A percentile compares a stretch with the other conserved stretches of the same genome.
These are phyloP conservation scores for Hericium erinaceus DNA, from an alignment of 768 basidiomycete species.

Conservation along the genomic window DNA sequence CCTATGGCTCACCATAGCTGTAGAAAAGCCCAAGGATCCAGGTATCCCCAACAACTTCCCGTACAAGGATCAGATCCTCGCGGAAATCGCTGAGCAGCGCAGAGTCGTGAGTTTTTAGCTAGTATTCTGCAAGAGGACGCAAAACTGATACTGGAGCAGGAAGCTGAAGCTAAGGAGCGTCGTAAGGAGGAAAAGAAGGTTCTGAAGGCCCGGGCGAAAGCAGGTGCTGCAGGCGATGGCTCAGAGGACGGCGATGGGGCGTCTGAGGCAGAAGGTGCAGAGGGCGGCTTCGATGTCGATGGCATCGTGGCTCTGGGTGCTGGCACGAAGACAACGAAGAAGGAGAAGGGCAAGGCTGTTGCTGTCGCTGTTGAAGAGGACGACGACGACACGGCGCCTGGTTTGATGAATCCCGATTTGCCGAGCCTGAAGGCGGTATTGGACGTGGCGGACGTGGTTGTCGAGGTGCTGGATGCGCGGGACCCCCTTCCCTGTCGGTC, in stretches of 20 bases:
- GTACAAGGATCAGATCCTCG: constrained; percentile 89
- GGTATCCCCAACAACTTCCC: constrained; percentile 92
- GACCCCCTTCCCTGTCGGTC: constrained; percentile 73
- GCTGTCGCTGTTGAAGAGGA: constrained; percentile 17
- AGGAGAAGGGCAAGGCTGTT: constrained; percentile 17
- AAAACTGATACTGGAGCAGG: constrained; percentile 29
- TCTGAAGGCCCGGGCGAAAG: constrained; percentile 19
- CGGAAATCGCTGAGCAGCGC: constrained; percentile 79
- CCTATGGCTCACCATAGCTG: background rate
- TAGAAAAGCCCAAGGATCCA: constrained; percentile 80
- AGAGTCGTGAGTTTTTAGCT: constrained; percentile 42
- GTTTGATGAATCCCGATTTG: constrained; percentile 53
- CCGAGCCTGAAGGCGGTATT: constrained; percentile 58
- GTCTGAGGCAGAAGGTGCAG: constrained; percentile 21
- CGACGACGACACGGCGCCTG: constrained; percentile 46
- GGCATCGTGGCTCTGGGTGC: constrained; percentile 32
- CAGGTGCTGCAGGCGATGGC: constrained; percentile 14
- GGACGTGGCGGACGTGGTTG: constrained; percentile 66
- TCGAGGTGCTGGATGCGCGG: constrained; percentile 77
- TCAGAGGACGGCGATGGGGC: constrained; percentile 18
- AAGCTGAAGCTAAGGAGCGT: constrained; percentile 65
- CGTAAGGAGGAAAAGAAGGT: constrained; percentile 59
- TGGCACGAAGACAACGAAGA: constrained; percentile 2
- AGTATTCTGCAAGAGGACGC: background rate
- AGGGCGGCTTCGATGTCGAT: constrained; percentile 35